phyloP scores from a whole-genome alignment of 306 rosid genomes.

The Astragalus membranaceus region DNA sequence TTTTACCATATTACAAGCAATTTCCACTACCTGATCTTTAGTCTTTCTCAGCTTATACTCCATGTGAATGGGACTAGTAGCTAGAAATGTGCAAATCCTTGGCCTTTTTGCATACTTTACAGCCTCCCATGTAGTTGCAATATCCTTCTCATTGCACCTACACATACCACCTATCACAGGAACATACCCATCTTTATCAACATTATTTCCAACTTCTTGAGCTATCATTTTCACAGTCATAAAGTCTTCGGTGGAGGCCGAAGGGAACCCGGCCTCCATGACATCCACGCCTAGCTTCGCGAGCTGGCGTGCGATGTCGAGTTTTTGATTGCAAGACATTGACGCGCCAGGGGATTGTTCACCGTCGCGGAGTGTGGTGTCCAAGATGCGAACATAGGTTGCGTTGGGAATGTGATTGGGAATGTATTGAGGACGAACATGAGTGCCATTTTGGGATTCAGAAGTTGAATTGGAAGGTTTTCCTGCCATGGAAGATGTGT shows the following conservation, averaged over 20 bases:
- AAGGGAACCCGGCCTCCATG: constrained; percentile 90
- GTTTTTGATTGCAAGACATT: constrained; percentile 55
- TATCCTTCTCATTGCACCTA: constrained; percentile 69
- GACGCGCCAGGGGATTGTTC: constrained; percentile 93
- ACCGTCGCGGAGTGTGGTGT: constrained; percentile 96
- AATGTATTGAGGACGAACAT: constrained; percentile 43
- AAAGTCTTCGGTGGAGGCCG: constrained; percentile 59
- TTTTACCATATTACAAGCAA: constrained; percentile 58
- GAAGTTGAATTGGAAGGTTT: not conserved
- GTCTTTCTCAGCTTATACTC: constrained; percentile 65
- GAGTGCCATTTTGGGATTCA: not conserved
- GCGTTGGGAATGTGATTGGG: constrained; percentile 70
- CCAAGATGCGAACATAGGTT: constrained; percentile 60
- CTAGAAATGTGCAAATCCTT: constrained; percentile 63
- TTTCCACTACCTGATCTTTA: constrained; percentile 49
- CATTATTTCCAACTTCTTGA: constrained; percentile 53
- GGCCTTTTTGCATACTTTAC: constrained; percentile 69
- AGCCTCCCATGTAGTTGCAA: constrained; percentile 80
- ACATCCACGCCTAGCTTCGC: constrained; percentile 66
- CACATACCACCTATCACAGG: constrained; percentile 73
- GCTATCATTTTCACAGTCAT: constrained; percentile 68
- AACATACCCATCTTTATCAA: constrained; percentile 46
- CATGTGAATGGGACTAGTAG: constrained; percentile 81
- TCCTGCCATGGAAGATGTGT: not conserved
- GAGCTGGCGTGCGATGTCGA: constrained; percentile 62